Evolutionary conservation across 768 basidiomycete genomes (phyloP), one percentile per base, ranked within the genome.

Genomic region (Macrolepiota fuliginosa): DNA sequence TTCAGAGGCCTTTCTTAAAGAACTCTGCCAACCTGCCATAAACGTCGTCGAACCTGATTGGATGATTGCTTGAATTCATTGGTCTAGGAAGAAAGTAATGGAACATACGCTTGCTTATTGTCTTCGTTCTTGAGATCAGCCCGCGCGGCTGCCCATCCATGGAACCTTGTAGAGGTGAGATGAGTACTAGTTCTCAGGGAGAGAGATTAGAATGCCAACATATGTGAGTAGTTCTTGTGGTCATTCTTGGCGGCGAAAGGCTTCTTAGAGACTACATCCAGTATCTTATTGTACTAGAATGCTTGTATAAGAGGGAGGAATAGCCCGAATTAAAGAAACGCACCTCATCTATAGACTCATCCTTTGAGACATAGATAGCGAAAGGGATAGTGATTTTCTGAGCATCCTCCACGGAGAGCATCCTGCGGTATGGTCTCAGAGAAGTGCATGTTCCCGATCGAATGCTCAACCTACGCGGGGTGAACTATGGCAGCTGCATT

Each of bases 61-160:
- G 55, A 49, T 4, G 19, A 49, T 24, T 45, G n/a, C 42, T 12
- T 49, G 12, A 25, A 24, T 49, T 27, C 47, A 24, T 24, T 49
- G 22, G 4, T 24, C 47, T 12, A 1, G 3, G 19, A 27, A 9
- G 22, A 32, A 63, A 19, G n/a, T 27, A 65, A 19, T 19, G 36
- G 65, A 66, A 61, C 65, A 42, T 72, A 87, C 79, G 83, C 81
- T 68, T 81, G 81, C 69, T 80, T 79, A 70, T 86, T 87, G 61
- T 86, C 83, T 22, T 75, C 69, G 55, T 87, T 75, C 27, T 79
- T 75, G 56, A 88, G 74, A 68, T 88, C 74, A 1, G 78, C 86
- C 51, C 86, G 77, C 2, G 87, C 87, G 19, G 85, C 87, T 4
- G 86, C 84, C 76, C 81, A 89, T 36, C 86, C 86, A 65, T 88